These are phyloP conservation scores for Luvunga scandens DNA, from an alignment of 345 rosid genomes.

Conservation along the genomic window DNA sequence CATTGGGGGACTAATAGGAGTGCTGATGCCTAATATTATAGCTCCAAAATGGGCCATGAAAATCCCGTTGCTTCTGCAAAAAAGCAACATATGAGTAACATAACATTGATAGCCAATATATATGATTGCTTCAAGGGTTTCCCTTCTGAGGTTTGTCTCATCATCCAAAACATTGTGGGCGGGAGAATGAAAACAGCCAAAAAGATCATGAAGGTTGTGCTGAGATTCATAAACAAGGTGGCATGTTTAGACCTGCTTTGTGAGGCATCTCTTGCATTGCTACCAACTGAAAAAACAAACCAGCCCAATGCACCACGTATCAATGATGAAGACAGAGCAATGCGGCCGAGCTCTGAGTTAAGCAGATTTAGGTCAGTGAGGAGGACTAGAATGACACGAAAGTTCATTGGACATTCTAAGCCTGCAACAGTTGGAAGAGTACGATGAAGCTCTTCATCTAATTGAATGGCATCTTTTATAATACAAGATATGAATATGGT, in stretches of 20 bases:
- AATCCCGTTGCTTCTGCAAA: constrained; percentile 25
- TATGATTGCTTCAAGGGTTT: constrained; percentile 30
- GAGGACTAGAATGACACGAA: constrained; percentile 32
- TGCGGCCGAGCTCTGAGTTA: constrained; percentile 47
- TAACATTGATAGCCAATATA: constrained; percentile 16
- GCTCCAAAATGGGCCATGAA: constrained; percentile 33
- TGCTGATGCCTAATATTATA: constrained; percentile 33
- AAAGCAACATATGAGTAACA: constrained; percentile 24
- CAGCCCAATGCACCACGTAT: constrained; percentile 28
- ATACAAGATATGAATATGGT: constrained; percentile 11
- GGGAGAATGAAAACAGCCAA: constrained; percentile 11
- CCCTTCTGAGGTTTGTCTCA: constrained; percentile 40
- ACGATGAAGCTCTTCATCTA: background rate
- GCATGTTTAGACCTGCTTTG: background rate
- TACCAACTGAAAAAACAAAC: constrained; percentile 2
- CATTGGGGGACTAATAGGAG: constrained; percentile 32
- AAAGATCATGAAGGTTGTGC: background rate
- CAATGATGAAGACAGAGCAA: constrained; percentile 47
- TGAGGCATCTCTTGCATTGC: background rate
- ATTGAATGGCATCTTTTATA: background rate
- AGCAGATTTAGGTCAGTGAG: constrained; percentile 42
- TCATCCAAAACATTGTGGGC: constrained; percentile 42
- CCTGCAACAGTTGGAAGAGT: background rate
- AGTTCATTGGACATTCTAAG: constrained; percentile 26
- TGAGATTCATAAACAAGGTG: background rate